phyloP scores from a whole-genome alignment of 2,329 filamentous ascomycete genomes.

The Colletotrichum eremochloae region DNA sequence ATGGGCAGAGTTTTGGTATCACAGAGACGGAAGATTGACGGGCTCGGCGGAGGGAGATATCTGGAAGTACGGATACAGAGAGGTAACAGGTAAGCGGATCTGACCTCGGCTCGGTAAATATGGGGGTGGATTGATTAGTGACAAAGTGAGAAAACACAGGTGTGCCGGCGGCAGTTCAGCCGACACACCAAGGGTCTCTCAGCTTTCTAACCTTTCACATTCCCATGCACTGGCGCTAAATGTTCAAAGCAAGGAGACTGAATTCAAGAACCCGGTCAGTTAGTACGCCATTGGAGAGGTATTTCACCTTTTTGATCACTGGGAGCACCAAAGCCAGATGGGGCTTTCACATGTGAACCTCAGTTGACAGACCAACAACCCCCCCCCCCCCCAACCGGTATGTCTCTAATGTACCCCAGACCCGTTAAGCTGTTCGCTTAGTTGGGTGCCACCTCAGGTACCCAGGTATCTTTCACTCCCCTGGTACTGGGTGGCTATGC shows the following conservation, averaged over 20 bases:
- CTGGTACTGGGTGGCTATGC: not conserved
- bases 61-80: not conserved
- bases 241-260: slow-evolving; percentile 18
- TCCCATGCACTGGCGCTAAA: slow-evolving; percentile 11
- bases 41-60: not conserved
- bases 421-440: slow-evolving; percentile 12
- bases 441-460: not conserved
- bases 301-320: not conserved
- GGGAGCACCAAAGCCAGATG: not conserved
- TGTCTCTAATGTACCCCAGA: slow-evolving; percentile 32
- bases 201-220: not conserved
- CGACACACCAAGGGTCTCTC: slow-evolving; percentile 5
- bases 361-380: not conserved
- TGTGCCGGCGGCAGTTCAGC: slow-evolving; percentile 16
- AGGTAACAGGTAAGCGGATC: slow-evolving; percentile 4
- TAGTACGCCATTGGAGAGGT: not conserved
- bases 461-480: not conserved
- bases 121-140: not conserved
- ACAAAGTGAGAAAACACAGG: not conserved
- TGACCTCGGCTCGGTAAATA: slow-evolving; percentile 37
- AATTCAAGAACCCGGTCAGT: not conserved
- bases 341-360: slow-evolving; percentile 37
- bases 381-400: not conserved
- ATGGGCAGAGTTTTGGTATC: not conserved
- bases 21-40: not conserved